Base-by-base conservation (phyloP, 108 stramenopile species). In the Nitzschia sp. region DNA sequence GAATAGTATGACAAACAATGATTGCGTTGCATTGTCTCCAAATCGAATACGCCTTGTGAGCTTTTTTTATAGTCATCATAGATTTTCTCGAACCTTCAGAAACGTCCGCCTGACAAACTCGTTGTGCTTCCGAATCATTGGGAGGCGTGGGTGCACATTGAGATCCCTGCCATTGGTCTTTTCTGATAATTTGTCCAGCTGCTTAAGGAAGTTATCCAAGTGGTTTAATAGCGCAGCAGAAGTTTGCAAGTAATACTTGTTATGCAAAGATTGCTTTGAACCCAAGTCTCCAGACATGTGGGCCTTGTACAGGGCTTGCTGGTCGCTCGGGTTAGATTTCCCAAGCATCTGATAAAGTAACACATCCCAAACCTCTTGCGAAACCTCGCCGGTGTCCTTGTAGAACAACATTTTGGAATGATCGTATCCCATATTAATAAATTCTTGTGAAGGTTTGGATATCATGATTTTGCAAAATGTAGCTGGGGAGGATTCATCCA, bases 51-150 rank as follows among this genome's bases (percentile, higher is more conserved):
- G n/a, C n/a, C n/a, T n/a, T n/a, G n/a, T n/a, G n/a, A n/a, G n/a
- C n/a, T n/a, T n/a, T n/a, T 41, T 41, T 13, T 41, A 41, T 13
- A 41, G 38, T 41, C 38, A 9, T 6, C 13, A 6, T 41, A 41
- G 38, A 41, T 41, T 45, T 16, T 15, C 25, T 29, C 60, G 82
- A 0, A 87, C 86, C 3, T 58, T 81, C 55, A 77, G 45, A 45
- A 87, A 87, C 11, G 86, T 87, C 19, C 75, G 48, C 44, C 53
- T 78, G 32, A 87, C 86, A 71, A 87, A 87, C 3, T 80, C 65
- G 62, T 87, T 87, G 64, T 87, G 86, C n/a, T 68, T 57, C 53
- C 84, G 60, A 52, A 87, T 87, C 44, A 87, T 22, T 0, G 86
- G 86, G 0, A 87, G 71, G 11, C 86, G 72, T n/a, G 73, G 73